Evolutionary conservation across 495 filamentous ascomycete species (phyloP).

Genomic region (Pseudevernia furfuracea): DNA sequence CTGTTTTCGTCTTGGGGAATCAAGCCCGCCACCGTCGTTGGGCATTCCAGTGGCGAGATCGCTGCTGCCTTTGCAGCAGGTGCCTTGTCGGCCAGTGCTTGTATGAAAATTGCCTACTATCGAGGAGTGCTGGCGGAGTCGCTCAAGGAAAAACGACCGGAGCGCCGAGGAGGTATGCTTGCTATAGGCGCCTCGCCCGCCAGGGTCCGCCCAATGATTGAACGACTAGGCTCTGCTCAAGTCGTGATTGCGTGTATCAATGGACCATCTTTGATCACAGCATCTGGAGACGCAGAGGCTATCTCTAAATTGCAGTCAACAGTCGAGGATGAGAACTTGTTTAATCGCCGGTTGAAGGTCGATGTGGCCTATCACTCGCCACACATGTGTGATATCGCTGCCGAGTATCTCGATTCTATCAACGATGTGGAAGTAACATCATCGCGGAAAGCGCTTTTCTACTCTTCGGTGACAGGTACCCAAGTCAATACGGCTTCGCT

Average conservation of each 20-base stretch:
- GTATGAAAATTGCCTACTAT: conserved; percentile 25
- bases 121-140: conserved; percentile 26
- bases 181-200: too few relatives aligned
- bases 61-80: conserved; percentile 32
- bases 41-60: conserved; percentile 43
- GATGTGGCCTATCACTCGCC: conserved; percentile 40
- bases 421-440: conserved; percentile 28
- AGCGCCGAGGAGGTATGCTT: too few relatives aligned
- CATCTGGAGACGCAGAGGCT: conserved; percentile 28
- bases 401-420: conserved; percentile 32
- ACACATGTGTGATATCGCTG: conserved; percentile 35
- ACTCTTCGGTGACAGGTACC: conserved; percentile 27
- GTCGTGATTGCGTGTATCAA: conserved; percentile 38
- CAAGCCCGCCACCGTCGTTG: conserved; percentile 28
- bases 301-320: conserved; percentile 30
- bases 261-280: conserved; percentile 30
- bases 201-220: too few relatives aligned
- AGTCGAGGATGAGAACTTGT: conserved; percentile 30
- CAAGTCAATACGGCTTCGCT: conserved; percentile 23
- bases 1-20: conserved; percentile 32
- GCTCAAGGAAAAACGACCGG: too few relatives aligned
- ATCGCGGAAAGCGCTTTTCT: too few relatives aligned
- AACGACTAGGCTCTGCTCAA: too few relatives aligned
- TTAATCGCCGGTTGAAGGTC: conserved; percentile 37
- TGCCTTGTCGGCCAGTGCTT: conserved; percentile 28